phyloP scores from a whole-genome alignment of 768 basidiomycete genomes.

The Suillus occidentalis region DNA sequence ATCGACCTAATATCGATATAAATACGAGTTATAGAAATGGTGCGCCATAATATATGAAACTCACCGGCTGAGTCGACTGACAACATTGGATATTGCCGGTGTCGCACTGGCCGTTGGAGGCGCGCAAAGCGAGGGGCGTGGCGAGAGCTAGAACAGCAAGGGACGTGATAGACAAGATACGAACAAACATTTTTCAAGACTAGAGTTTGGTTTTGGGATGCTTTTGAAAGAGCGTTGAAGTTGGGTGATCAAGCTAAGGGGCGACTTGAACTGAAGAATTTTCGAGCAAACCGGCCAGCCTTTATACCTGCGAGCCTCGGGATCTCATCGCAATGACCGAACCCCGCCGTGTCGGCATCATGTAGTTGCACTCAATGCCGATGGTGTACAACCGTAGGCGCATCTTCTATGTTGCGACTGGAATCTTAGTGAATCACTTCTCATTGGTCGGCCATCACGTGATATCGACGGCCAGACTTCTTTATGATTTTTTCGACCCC shows the following conservation, averaged over 20 bases:
- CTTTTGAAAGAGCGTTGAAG: background rate
- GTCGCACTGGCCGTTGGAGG: constrained; percentile 12
- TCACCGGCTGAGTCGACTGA: constrained; percentile 18
- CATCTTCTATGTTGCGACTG: background rate
- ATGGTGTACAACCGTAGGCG: background rate
- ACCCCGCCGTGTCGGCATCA: background rate
- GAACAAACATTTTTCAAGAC: constrained; percentile 21
- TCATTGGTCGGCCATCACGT: background rate
- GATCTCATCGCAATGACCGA: background rate
- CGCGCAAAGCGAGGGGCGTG: constrained; percentile 18
- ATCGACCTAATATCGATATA: constrained; percentile 13
- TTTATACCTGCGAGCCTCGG: constrained; percentile 4
- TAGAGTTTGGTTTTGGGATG: background rate
- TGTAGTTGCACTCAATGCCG: background rate
- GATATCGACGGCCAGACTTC: background rate
- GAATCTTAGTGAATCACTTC: background rate
- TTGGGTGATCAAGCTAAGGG: background rate
- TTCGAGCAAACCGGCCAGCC: background rate
- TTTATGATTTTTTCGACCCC: background rate
- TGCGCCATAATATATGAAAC: constrained; percentile 4
- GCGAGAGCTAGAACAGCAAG: constrained; percentile 17
- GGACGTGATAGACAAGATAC: constrained; percentile 18
- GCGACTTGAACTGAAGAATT: background rate
- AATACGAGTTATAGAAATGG: background rate
- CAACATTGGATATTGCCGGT: constrained; percentile 23